Evolutionary conservation across 257 asterid species (phyloP).

Genomic region (Fraxinus anomala): DNA sequence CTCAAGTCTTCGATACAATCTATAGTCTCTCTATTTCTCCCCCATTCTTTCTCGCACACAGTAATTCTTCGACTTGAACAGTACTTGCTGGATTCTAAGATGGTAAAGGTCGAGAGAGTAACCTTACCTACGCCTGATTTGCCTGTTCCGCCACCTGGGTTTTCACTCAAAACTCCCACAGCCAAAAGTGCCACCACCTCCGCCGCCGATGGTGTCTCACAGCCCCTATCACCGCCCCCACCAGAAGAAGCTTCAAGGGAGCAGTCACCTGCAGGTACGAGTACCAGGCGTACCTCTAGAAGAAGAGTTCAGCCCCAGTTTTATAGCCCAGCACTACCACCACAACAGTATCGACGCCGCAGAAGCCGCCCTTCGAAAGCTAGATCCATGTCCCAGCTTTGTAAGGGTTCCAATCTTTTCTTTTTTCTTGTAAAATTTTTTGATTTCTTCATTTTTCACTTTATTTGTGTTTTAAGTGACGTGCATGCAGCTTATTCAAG

Average conservation of each 20-base stretch:
- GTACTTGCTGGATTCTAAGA: background rate
- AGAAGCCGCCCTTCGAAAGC: background rate
- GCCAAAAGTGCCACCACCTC: background rate
- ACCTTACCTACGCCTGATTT: conserved; percentile 1
- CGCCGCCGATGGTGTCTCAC: background rate
- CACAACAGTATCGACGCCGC: background rate
- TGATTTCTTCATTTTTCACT: background rate
- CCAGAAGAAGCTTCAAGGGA: background rate
- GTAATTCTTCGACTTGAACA: background rate
- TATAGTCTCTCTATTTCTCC: background rate
- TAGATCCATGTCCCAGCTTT: background rate
- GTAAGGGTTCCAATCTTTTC: background rate
- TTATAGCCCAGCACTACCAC: background rate
- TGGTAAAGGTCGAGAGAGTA: conserved; percentile 7
- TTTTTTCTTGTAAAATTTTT: background rate
- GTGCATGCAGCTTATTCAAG: background rate
- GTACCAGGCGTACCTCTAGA: background rate
- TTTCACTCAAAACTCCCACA: background rate
- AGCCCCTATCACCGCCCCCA: background rate
- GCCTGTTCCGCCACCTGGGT: conserved; percentile 2
- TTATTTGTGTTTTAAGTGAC: background rate
- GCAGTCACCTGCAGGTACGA: background rate
- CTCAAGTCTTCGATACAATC: background rate
- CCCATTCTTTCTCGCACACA: background rate
- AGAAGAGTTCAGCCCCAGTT: background rate